These are phyloP conservation scores for Penicillium occitanis DNA, from an alignment of 2,329 filamentous ascomycete genomes.

Conservation along the genomic window DNA sequence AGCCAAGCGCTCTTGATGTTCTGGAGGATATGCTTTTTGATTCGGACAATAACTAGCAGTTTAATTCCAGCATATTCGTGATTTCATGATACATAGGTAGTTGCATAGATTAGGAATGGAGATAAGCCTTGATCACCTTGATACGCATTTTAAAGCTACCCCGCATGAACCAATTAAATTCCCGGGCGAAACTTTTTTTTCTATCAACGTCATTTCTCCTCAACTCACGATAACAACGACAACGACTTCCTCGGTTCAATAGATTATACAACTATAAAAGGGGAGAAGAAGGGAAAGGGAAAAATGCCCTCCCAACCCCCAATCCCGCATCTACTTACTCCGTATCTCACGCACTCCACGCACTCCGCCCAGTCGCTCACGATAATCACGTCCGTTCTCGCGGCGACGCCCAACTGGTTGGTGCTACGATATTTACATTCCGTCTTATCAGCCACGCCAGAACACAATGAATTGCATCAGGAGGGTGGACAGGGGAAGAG, in stretches of 20 bases:
- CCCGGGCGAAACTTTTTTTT: constrained; percentile 18
- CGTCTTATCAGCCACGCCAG: constrained; percentile 36
- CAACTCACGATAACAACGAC: background rate
- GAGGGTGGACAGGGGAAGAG: background rate
- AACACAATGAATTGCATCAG: background rate
- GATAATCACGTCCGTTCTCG: constrained; percentile 46
- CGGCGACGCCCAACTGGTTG: constrained; percentile 58
- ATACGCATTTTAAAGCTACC: constrained; percentile 6
- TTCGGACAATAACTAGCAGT: background rate
- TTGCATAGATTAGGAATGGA: background rate
- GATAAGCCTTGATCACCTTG: background rate
- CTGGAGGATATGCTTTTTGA: constrained; percentile 22
- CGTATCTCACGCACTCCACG: constrained; percentile 15
- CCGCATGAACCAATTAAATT: constrained; percentile 18
- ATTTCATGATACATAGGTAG: background rate
- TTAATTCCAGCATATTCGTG: background rate
- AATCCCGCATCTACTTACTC: constrained; percentile 37
- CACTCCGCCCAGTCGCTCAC: constrained; percentile 40
- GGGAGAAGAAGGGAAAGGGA: background rate
- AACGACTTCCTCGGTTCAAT: background rate
- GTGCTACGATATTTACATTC: constrained; percentile 53
- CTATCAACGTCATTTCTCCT: background rate
- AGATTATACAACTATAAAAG: too few relatives aligned
- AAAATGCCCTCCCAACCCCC: constrained; percentile 40
- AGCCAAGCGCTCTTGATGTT: constrained; percentile 30